Percentiles rank a stretch among this genome's conserved stretches.
These are phyloP conservation scores for Neonectria faginata DNA, from an alignment of 2,329 filamentous ascomycete species.

Conservation along the genomic window DNA sequence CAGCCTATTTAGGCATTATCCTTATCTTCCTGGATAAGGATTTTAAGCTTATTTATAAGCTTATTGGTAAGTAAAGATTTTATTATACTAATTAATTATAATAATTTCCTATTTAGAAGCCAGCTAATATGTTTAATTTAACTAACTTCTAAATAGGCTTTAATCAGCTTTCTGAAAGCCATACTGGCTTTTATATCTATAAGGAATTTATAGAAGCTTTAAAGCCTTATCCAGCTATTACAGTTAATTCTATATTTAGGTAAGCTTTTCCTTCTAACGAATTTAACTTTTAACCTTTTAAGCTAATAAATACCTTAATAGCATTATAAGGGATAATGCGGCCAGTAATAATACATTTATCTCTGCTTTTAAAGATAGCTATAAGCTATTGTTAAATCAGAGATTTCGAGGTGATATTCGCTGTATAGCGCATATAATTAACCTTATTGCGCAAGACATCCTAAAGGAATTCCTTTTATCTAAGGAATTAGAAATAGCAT, in stretches of 20 bases:
- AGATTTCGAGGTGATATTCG: background rate
- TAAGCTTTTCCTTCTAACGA: constrained; percentile 1
- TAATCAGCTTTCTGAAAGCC: background rate
- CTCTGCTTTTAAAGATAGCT: background rate
- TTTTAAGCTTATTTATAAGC: background rate
- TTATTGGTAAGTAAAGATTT: background rate
- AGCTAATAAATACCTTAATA: constrained; percentile 8
- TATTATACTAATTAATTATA: background rate
- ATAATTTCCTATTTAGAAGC: too few relatives aligned
- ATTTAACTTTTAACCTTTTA: background rate
- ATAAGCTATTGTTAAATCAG: background rate
- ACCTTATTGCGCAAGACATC: background rate
- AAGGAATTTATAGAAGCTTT: too few relatives aligned
- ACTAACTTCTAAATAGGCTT: background rate
- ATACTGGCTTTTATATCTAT: background rate
- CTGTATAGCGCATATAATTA: background rate
- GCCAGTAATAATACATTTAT: background rate
- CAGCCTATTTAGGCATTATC: too few relatives aligned
- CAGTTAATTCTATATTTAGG: background rate
- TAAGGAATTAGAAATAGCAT: constrained; percentile 3
- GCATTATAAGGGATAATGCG: background rate
- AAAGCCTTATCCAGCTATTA: too few relatives aligned
- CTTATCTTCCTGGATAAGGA: background rate
- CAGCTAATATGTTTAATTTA: background rate
- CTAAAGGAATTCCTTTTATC: constrained; percentile 5